Base-by-base conservation (phyloP, 169 alveolate species). In the Plasmodium falciparum region DNA sequence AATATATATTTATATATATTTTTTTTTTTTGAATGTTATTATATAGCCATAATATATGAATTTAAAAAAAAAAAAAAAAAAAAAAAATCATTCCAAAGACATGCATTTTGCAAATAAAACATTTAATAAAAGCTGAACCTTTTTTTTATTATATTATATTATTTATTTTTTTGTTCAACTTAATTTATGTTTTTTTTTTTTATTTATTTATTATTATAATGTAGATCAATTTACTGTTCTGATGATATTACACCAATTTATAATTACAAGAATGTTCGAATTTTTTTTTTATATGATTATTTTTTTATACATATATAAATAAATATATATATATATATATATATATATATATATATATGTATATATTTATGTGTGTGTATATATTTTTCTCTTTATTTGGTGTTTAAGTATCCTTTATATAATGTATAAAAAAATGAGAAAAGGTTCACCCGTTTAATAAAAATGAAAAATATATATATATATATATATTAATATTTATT, bases 81-180 rank as follows among this genome's bases (percentile, higher is more conserved):
- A 52, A 11, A 52, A 13, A 72, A 20, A 9, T 12, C 47, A 72
- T 52, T 45, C 62, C 45, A 67, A 39, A 45, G 39, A 39, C 74
- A 67, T 67, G 74, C 74, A 67, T 43, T 63, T 63, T 29, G 24
- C 11, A 15, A 67, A 67, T 5, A 67, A 15, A 33, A 9, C 39
- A 67, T 7, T 39, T 39, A 17, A 67, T 8, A n/a, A 5, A 3
- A 12, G 12, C 20, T 67, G 39, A 67, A n/a, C 62, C 20, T 15
- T 39, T 67, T 67, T 67, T 17, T 20, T 39, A 7, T 47, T 67
- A 1, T 17, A 33, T 33, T 33, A 33, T 33, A 33, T 39, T 39
- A 39, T 39, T 39, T 39, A 39, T 39, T 39, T 39, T 5, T 39
- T 39, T 39, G 9, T 39, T 39, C 47, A 39, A 8, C 7, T 5